Base-by-base conservation (phyloP, 2,329 filamentous ascomycete genomes). In the Sporothrix brunneoviolacea region DNA sequence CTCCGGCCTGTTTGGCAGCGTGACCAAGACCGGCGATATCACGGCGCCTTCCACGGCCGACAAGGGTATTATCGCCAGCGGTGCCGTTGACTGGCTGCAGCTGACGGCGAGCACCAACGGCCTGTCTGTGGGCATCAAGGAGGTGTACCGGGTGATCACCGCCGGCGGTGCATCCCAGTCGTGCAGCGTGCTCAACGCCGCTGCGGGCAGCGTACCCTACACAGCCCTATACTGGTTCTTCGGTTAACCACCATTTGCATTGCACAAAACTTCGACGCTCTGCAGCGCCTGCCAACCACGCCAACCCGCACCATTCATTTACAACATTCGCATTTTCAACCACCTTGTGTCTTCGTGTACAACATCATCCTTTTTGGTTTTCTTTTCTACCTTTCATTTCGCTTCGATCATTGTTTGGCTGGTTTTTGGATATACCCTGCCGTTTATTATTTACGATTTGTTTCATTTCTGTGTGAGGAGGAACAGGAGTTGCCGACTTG, bases 211-310 rank as follows among this genome's bases (percentile, higher is more conserved):
- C 62, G 72, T 79, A 22, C 70, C 72, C 3, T 82, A 82, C 61
- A 59, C 76, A 1, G 68, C 78, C n/a, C 71, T 69, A 57, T 82
- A 82, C 66, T 82, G 77, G 77, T 72, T 81, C 61, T 82, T 71
- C 58, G 70, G 64, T 18, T 69, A 39, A n/a, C n/a, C n/a, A n/a
- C n/a, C n/a, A n/a, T n/a, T n/a, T n/a, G n/a, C n/a, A n/a, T n/a
- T n/a, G n/a, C n/a, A n/a, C n/a, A n/a, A n/a, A n/a, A n/a, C n/a
- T n/a, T n/a, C n/a, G n/a, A n/a, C n/a, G n/a, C n/a, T n/a, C n/a
- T n/a, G n/a, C n/a, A n/a, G n/a, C n/a, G n/a, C n/a, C n/a, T n/a
- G n/a, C n/a, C n/a, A n/a, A n/a, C n/a, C n/a, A n/a, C n/a, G n/a
- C n/a, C n/a, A n/a, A n/a, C n/a, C n/a, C n/a, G n/a, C n/a, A n/a